These are phyloP conservation scores for Microdochium trichocladiopsis DNA, from an alignment of 2,329 filamentous ascomycete species.

Conservation along the genomic window DNA sequence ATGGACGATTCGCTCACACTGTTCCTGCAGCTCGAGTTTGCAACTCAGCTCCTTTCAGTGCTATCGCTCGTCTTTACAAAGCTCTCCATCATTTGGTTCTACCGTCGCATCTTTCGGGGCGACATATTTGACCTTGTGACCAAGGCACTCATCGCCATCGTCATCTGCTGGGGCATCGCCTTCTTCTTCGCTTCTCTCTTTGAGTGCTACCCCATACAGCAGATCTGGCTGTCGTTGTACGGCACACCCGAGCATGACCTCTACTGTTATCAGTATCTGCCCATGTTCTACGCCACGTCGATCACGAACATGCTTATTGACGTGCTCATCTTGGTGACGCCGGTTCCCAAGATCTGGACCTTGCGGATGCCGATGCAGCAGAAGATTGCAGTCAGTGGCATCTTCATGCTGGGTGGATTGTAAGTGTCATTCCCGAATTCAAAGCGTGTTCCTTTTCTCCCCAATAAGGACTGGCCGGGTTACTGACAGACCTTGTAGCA, in stretches of 20 bases:
- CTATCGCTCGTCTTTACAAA: conserved; percentile 13
- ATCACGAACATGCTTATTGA: conserved; percentile 5
- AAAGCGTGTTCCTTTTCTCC: too few species aligned
- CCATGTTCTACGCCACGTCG: conserved; percentile 3
- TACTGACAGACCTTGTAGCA: neutral
- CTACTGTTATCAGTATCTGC: conserved; percentile 2
- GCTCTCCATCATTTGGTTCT: conserved; percentile 15
- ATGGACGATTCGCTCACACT: conserved; percentile 1
- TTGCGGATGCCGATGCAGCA: conserved; percentile 2
- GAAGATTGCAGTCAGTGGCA: conserved; percentile 3
- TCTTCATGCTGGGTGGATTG: conserved; percentile 5
- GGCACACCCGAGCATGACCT: neutral
- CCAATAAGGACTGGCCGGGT: neutral
- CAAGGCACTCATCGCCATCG: neutral
- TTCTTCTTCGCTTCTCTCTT: conserved; percentile 6
- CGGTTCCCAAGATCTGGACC: conserved; percentile 1
- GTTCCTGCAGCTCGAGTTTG: conserved; percentile 4
- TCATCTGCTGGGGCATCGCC: conserved; percentile 1
- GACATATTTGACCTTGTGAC: conserved; percentile 4
- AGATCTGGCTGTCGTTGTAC: neutral
- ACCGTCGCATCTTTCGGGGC: conserved; percentile 12
- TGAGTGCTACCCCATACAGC: conserved; percentile 1
- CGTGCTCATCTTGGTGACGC: conserved; percentile 1
- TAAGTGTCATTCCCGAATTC: conserved; percentile 1
- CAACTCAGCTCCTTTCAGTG: conserved; percentile 12